A percentile compares a stretch with the other conserved stretches of the same genome.
phyloP scores from a whole-genome alignment of 768 basidiomycete species.

The Boletus rubescentipes region DNA sequence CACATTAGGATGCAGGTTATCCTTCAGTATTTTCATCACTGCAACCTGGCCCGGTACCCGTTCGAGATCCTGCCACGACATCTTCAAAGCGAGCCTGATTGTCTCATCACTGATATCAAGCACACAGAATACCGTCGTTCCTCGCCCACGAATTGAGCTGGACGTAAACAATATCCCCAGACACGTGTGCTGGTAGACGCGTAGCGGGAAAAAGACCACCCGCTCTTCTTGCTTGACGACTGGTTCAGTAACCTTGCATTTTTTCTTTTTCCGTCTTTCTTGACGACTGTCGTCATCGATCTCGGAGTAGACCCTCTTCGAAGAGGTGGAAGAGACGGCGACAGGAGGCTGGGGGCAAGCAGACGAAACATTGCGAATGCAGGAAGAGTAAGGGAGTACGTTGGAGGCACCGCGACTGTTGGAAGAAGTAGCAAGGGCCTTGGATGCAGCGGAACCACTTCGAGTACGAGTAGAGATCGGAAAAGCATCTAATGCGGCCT shows the following conservation, averaged over 20 bases:
- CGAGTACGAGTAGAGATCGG: not conserved
- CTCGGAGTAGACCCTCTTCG: constrained; percentile 3
- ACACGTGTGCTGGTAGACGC: not conserved
- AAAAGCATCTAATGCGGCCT: not conserved
- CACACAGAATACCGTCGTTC: constrained; percentile 9
- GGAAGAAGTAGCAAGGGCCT: too few species aligned
- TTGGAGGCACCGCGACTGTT: too few species aligned
- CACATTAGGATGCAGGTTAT: too few species aligned
- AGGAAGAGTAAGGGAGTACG: too few species aligned
- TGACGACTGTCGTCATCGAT: not conserved
- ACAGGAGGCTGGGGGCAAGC: too few species aligned
- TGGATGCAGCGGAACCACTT: not conserved
- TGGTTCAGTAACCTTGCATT: not conserved
- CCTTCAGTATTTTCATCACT: too few species aligned
- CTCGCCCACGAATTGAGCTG: constrained; percentile 11
- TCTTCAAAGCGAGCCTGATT: not conserved
- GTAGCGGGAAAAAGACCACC: not conserved
- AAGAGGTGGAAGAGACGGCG: not conserved
- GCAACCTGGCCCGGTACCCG: too few species aligned
- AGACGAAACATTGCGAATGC: too few species aligned
- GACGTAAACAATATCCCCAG: not conserved
- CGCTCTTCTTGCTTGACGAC: not conserved
- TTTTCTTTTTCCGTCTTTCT: not conserved
- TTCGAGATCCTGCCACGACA: too few species aligned
- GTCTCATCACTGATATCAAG: not conserved